These are phyloP conservation scores for Mycotypha africana DNA, from an alignment of 371 early-diverging fungal species.

Conservation along the genomic window DNA sequence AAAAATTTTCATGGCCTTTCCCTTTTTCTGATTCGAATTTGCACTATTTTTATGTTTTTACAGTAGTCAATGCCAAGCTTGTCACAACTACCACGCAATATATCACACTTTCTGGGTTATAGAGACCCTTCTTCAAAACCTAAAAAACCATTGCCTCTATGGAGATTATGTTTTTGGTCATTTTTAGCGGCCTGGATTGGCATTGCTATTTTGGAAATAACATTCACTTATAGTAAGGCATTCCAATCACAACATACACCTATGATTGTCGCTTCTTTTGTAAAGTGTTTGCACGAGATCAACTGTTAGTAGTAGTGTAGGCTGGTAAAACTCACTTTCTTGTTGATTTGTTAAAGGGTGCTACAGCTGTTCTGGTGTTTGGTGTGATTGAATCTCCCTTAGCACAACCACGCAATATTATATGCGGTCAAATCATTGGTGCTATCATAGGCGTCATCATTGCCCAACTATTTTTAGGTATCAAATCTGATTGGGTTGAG, in stretches of 20 bases:
- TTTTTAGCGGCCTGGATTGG: slow-evolving; percentile 47
- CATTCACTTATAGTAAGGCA: slow-evolving; percentile 21
- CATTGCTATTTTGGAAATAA: slow-evolving; percentile 28
- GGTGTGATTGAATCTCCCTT: slow-evolving; percentile 69
- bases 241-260: slow-evolving; percentile 27
- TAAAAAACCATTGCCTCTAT: slow-evolving; percentile 16
- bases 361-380: slow-evolving; percentile 64
- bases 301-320: not conserved
- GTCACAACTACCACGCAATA: slow-evolving; percentile 11
- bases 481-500: slow-evolving; percentile 27
- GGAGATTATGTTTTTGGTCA: slow-evolving; percentile 34
- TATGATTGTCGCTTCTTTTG: slow-evolving; percentile 43
- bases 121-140: slow-evolving; percentile 4
- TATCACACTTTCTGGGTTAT: slow-evolving; percentile 21
- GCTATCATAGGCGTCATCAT: slow-evolving; percentile 62
- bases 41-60: too few relatives aligned
- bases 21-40: too few relatives aligned
- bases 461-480: slow-evolving; percentile 47
- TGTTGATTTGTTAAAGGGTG: slow-evolving; percentile 38
- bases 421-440: slow-evolving; percentile 61
- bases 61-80: too few relatives aligned
- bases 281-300: too few relatives aligned
- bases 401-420: slow-evolving; percentile 65
- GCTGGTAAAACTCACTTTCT: not conserved
- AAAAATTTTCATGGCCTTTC: too few relatives aligned